Base-by-base conservation (phyloP, 768 basidiomycete species). In the Hortiboletus campestris region DNA sequence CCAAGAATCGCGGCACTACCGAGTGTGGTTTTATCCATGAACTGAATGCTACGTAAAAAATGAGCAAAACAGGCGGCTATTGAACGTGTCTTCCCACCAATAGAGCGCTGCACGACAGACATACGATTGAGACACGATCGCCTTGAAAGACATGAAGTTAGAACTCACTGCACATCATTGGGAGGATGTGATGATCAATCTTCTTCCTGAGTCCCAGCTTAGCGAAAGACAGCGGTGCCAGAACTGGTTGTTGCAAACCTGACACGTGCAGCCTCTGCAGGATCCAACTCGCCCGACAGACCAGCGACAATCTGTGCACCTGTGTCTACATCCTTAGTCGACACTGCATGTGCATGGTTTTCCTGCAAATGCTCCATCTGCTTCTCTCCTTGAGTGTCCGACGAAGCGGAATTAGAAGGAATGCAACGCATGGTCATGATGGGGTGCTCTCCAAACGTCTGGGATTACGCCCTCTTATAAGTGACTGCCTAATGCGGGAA, bases 1-100 rank as follows among this genome's bases (percentile, higher is more conserved):
- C 88, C 88, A 42, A 90, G 76, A 58, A 89, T 87, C 2, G 88
- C 82, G 1, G 85, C 64, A 55, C 78, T 82, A 1, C 85, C 86
- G 4, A 89, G 73, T 0, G 87, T 89, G 0, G 83, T 84, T 71
- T 88, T 88, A 59, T 89, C 88, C 84, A 88, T 88, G 56, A 84
- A 88, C 64, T 89, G 86, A n/a, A 89, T 78, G 80, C 87, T 84
- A 55, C n/a, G 9, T 22, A 31, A 25, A 14, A 16, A 36, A 35
- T 47, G 11, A 44, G 7, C 6, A 22, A 9, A 17, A 35, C 7
- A 3, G 3, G 13, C 20, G 12, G 8, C 12, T 20, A 17, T 4
- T 1, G 5, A 49, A 20, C 8, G 12, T 13, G 12, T 13, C 32
- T 12, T 10, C 48, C 34, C 62, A 84, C 82, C 77, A 84, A 60